phyloP scores from a whole-genome alignment of 768 basidiomycete genomes.

The Termitomyces sp. region DNA sequence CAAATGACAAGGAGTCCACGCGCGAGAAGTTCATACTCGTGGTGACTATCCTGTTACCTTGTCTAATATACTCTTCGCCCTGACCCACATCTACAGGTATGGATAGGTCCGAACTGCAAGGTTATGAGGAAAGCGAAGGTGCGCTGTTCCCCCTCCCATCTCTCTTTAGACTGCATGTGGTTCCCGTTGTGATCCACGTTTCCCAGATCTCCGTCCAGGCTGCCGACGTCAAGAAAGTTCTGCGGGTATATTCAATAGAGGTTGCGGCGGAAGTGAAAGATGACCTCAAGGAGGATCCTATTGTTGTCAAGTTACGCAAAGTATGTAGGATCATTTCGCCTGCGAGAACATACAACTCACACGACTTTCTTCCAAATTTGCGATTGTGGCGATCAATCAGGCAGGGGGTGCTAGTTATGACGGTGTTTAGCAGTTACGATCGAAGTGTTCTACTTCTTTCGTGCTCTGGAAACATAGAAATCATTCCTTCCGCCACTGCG shows the following conservation, averaged over 20 bases:
- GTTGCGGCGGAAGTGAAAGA: conserved; percentile 80
- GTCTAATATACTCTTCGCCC: conserved; percentile 14
- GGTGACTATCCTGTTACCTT: conserved; percentile 29
- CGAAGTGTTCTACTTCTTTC: conserved; percentile 7
- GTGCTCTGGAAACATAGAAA: conserved; percentile 12
- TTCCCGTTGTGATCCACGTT: conserved; percentile 25
- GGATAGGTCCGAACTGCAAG: conserved; percentile 81
- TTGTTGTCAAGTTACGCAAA: conserved; percentile 77
- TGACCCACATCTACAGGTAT: conserved; percentile 36
- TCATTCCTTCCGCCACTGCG: conserved; percentile 3
- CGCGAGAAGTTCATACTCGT: conserved; percentile 89
- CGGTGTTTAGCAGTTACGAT: conserved; percentile 47
- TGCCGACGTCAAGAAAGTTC: conserved; percentile 79
- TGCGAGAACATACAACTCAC: conserved; percentile 10
- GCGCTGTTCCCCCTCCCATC: conserved; percentile 16
- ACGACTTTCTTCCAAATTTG: conserved; percentile 9
- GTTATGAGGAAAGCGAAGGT: conserved; percentile 93
- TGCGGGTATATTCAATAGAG: conserved; percentile 81
- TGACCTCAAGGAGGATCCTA: conserved; percentile 85
- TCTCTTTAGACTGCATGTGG: background rate
- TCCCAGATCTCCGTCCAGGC: conserved; percentile 85
- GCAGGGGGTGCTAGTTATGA: conserved; percentile 90
- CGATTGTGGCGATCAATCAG: conserved; percentile 31
- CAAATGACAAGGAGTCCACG: conserved; percentile 81
- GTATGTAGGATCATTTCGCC: conserved; percentile 33